Conservation (phyloP, 2,329 filamentous ascomycete genomes). For the Acrocalymma vagum region DNA sequence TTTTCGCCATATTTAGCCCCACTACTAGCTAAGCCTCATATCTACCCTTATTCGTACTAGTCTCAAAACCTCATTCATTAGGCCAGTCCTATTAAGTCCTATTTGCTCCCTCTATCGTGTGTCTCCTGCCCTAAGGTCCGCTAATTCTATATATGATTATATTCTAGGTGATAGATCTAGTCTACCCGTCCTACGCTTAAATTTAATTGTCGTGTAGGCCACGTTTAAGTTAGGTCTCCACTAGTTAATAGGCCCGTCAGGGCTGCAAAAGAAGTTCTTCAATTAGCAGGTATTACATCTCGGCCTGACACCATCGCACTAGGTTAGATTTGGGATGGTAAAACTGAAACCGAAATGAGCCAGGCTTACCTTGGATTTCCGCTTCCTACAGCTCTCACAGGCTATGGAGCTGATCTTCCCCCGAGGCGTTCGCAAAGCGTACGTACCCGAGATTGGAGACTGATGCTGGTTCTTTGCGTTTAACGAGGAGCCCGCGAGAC, state of each 20-base stretch:
- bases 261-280: slow-evolving; percentile 28
- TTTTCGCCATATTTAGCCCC: slow-evolving; percentile 8
- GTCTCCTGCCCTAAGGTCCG: neutral
- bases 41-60: slow-evolving; percentile 3
- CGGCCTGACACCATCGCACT: slow-evolving; percentile 37
- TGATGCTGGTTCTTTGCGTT: slow-evolving; percentile 24
- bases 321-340: slow-evolving; percentile 1
- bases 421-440: slow-evolving; percentile 30
- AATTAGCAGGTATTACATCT: slow-evolving; percentile 38
- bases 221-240: slow-evolving; percentile 3
- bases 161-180: slow-evolving; percentile 2
- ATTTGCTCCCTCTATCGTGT: neutral
- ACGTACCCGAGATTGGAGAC: slow-evolving; percentile 32
- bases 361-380: slow-evolving; percentile 35
- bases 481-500: slow-evolving; percentile 18
- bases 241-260: neutral
- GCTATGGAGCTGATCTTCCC: slow-evolving; percentile 39
- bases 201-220: slow-evolving; percentile 2
- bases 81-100: slow-evolving; percentile 2
- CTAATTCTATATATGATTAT: slow-evolving; percentile 1
- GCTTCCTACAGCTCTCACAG: slow-evolving; percentile 36
- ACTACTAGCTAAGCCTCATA: slow-evolving; percentile 2
- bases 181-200: slow-evolving; percentile 3
- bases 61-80: slow-evolving; percentile 4
- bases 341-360: neutral